Conservation (phyloP, 2,329 filamentous ascomycete genomes). For the Thyridium curvatum region DNA sequence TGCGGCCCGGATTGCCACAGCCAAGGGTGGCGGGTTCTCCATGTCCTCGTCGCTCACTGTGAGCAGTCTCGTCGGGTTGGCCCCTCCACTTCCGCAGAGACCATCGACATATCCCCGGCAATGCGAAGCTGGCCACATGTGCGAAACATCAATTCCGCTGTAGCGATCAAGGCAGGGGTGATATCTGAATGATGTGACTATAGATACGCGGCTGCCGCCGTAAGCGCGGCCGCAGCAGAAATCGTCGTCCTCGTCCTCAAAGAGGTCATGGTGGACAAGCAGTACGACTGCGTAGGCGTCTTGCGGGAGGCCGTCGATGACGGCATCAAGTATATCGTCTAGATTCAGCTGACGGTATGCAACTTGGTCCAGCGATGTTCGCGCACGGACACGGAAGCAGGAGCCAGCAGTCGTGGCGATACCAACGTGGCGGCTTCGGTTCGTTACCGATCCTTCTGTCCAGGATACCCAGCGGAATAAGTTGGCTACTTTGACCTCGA, state of each 20-base stretch:
- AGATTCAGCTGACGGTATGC: conserved; percentile 51
- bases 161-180: conserved; percentile 40
- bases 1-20: conserved; percentile 23
- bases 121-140: conserved; percentile 61
- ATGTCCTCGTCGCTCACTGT: no score
- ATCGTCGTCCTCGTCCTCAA: conserved; percentile 58
- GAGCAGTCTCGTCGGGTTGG: no score
- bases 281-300: conserved; percentile 56
- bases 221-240: conserved; percentile 64
- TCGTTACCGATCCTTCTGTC: conserved; percentile 22
- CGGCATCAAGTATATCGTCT: conserved; percentile 52
- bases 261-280: conserved; percentile 55
- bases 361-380: conserved; percentile 41
- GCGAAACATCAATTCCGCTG: conserved; percentile 32
- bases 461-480: conserved; percentile 42
- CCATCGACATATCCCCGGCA: conserved; percentile 43
- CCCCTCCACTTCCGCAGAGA: conserved; percentile 22
- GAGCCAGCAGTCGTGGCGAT: conserved; percentile 25
- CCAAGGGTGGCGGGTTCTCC: conserved; percentile 22
- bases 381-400: conserved; percentile 43
- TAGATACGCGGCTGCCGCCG: conserved; percentile 54
- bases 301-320: conserved; percentile 43
- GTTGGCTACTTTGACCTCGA: conserved; percentile 39
- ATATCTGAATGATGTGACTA: conserved; percentile 58
- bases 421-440: conserved; percentile 31